Conservation (phyloP, 1,139 yeast genomes). For the Candida dubliniensis region DNA sequence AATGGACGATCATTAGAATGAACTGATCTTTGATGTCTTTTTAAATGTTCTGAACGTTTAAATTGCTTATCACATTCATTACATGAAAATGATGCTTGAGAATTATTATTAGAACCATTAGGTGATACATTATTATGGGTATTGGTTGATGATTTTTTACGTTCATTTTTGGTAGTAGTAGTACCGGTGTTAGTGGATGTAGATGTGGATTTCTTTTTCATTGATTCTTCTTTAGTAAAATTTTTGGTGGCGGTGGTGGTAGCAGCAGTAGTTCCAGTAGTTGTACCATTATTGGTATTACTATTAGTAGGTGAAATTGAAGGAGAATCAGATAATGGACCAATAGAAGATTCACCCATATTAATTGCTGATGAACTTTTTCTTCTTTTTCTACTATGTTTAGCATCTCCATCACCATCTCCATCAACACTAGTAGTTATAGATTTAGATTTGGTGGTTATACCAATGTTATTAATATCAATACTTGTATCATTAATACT, state of each 20-base stretch:
- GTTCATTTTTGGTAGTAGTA: background rate
- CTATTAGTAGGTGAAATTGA: constrained; percentile 10
- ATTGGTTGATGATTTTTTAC: no score
- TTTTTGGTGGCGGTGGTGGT: background rate
- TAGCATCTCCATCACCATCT: background rate
- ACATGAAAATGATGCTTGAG: constrained; percentile 38
- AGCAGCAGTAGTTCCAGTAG: background rate
- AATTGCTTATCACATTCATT: constrained; percentile 47
- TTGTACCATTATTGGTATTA: constrained; percentile 1
- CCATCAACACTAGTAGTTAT: background rate
- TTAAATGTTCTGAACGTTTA: constrained; percentile 50
- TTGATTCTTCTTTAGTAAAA: constrained; percentile 1
- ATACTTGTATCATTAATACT: background rate
- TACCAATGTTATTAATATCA: background rate
- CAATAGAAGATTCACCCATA: background rate
- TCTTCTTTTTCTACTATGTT: constrained; percentile 13
- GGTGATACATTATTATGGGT: no score
- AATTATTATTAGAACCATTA: background rate
- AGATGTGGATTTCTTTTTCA: constrained; percentile 9
- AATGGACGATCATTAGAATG: constrained; percentile 50
- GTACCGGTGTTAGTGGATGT: constrained; percentile 9
- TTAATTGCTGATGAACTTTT: constrained; percentile 10
- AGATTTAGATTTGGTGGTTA: background rate
- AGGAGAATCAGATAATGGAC: constrained; percentile 7
- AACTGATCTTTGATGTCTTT: constrained; percentile 49